Evolutionary conservation across 2,329 filamentous ascomycete species (phyloP), one percentile per base, ranked within the genome.

Genomic region (Aspergillus sp.): DNA sequence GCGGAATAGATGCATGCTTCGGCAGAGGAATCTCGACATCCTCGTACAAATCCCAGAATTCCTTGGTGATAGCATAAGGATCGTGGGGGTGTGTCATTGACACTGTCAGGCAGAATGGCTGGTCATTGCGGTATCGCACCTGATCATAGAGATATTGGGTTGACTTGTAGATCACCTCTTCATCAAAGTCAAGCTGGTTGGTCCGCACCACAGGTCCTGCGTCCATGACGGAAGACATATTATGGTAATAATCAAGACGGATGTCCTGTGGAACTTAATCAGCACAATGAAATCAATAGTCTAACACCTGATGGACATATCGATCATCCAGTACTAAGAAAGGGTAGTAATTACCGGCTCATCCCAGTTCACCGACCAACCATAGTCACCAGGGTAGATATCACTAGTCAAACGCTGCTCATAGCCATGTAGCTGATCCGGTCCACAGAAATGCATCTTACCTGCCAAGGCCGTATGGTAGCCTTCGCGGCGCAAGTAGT

Each of bases 291-390:
- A n/a, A 9, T 40, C 19, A 23, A 14, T 10, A 16, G 13, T 10
- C 25, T 29, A 10, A 29, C 11, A 7, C 25, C 11, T 29, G 25
- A 10, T 29, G 9, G 25, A 10, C 7, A 10, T 11, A 29, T 29
- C 11, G 25, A 29, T 29, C 7, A 25, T 29, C 11, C 25, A 29
- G 25, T 29, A 7, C 25, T 7, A 29, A 3, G 25, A n/a, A n/a
- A 29, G 25, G 25, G 9, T 51, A 52, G 50, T 42, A 64, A 69
- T 66, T 66, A 74, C 87, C 11, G 92, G 91, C 71, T 92, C 86
- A 69, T 97, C 92, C 92, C 92, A 97, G 75, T 96, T 92, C 58
- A 96, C 92, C 11, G 88, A 87, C 92, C 92, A 97, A 58, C 92
- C 92, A 68, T 93, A 91, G 68, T 97, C 92, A 53, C 88, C 92